Percentiles rank a stretch among this genome's conserved stretches.
Evolutionary conservation across 1,139 yeast species (phyloP).

Genomic region (Suhomyces bolitotheri): DNA sequence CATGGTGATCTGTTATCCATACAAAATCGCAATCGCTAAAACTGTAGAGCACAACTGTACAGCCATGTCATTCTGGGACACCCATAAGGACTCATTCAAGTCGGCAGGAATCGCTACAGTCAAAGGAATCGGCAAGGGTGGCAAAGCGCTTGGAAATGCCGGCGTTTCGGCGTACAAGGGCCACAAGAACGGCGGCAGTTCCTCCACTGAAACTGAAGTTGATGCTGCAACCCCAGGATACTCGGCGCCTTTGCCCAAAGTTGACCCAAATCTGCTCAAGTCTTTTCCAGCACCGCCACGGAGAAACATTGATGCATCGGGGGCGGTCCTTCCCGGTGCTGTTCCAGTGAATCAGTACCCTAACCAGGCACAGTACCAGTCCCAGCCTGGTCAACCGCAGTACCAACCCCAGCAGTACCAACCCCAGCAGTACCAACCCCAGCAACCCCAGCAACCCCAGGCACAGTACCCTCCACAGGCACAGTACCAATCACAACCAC

Average conservation of each 20-base stretch:
- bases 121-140: constrained; percentile 52
- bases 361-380: constrained; percentile 6
- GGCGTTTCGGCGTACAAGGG: constrained; percentile 52
- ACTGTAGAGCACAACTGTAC: too few relatives aligned
- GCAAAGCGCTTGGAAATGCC: constrained; percentile 49
- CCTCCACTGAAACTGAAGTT: constrained; percentile 6
- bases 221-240: background rate
- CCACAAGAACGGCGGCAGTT: constrained; percentile 13
- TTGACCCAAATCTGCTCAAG: constrained; percentile 37
- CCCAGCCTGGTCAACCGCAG: constrained; percentile 6
- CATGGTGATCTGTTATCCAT: too few relatives aligned
- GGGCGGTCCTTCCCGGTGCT: constrained; percentile 10
- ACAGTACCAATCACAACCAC: too few relatives aligned
- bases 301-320: constrained; percentile 21
- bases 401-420: constrained; percentile 13
- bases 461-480: too few relatives aligned
- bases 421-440: constrained; percentile 3
- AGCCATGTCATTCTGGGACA: constrained; percentile 47
- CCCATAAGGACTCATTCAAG: constrained; percentile 50
- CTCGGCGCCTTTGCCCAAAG: constrained; percentile 23
- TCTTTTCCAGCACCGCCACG: constrained; percentile 58
- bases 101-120: constrained; percentile 48
- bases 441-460: constrained; percentile 6
- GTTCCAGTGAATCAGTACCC: constrained; percentile 2
- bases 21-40: too few relatives aligned